phyloP scores from a whole-genome alignment of 2,329 filamentous ascomycete species.

The Colletotrichum nymphaeae region DNA sequence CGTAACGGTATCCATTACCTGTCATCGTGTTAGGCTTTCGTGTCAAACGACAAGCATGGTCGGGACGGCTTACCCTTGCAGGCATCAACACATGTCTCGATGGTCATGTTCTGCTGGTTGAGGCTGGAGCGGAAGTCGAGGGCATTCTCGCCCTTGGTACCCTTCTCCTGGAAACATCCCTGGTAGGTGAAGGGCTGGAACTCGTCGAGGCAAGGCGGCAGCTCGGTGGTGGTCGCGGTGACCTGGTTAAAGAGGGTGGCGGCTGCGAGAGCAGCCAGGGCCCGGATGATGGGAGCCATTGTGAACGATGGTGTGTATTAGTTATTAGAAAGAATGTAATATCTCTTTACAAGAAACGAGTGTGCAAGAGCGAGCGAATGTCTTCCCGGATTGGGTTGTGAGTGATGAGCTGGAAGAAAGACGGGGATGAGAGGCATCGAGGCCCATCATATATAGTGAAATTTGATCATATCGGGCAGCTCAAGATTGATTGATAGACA shows the following conservation, averaged over 20 bases:
- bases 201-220: constrained; percentile 56
- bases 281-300: constrained; percentile 47
- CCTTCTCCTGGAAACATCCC: constrained; percentile 59
- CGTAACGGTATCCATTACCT: constrained; percentile 62
- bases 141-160: constrained; percentile 39
- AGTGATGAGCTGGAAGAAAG: constrained; percentile 6
- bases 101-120: constrained; percentile 54
- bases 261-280: constrained; percentile 50
- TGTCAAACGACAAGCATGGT: neutral
- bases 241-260: constrained; percentile 50
- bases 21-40: neutral
- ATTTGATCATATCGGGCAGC: constrained; percentile 6
- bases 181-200: constrained; percentile 60
- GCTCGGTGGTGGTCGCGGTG: constrained; percentile 55
- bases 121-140: constrained; percentile 56
- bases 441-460: constrained; percentile 30
- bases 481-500: constrained; percentile 4
- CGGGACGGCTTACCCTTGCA: constrained; percentile 56
- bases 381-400: constrained; percentile 23
- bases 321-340: constrained; percentile 29
- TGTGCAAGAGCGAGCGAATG: constrained; percentile 36
- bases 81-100: constrained; percentile 58
- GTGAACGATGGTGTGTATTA: constrained; percentile 33
- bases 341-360: constrained; percentile 38
- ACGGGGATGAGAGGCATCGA: constrained; percentile 7